phyloP scores from a whole-genome alignment of 2,329 filamentous ascomycete species.

The Colletotrichum chrysophilum region DNA sequence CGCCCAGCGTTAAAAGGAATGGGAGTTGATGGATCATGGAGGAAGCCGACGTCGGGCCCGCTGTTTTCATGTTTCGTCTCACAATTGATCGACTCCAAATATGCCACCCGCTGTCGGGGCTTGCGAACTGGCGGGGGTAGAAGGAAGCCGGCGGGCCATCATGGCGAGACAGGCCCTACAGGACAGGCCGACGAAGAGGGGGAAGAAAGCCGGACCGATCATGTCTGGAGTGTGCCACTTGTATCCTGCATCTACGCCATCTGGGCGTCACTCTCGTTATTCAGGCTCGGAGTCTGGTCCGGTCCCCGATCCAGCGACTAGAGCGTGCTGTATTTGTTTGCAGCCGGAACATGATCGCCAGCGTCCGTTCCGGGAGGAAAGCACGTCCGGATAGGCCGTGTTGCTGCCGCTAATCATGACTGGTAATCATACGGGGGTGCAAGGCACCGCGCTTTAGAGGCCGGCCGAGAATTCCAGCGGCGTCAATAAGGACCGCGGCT shows the following conservation, averaged over 20 bases:
- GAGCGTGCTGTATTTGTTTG: background rate
- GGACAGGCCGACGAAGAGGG: background rate
- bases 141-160: conserved; percentile 5
- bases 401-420: background rate
- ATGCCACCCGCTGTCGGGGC: conserved; percentile 9
- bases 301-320: background rate
- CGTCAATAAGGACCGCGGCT: background rate
- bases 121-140: conserved; percentile 16
- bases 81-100: conserved; percentile 1
- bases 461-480: conserved; percentile 16
- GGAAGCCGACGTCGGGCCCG: background rate
- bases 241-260: background rate
- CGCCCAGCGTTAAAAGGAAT: background rate
- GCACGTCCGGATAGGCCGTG: background rate
- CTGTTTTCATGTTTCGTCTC: conserved; percentile 14
- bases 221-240: background rate
- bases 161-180: background rate
- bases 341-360: background rate
- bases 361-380: background rate
- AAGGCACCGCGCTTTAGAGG: background rate
- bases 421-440: background rate
- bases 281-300: background rate
- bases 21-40: background rate
- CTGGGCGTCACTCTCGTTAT: background rate
- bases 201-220: background rate